Conservation (phyloP, 2,329 filamentous ascomycete species). For the Magnaporthales sp. region DNA sequence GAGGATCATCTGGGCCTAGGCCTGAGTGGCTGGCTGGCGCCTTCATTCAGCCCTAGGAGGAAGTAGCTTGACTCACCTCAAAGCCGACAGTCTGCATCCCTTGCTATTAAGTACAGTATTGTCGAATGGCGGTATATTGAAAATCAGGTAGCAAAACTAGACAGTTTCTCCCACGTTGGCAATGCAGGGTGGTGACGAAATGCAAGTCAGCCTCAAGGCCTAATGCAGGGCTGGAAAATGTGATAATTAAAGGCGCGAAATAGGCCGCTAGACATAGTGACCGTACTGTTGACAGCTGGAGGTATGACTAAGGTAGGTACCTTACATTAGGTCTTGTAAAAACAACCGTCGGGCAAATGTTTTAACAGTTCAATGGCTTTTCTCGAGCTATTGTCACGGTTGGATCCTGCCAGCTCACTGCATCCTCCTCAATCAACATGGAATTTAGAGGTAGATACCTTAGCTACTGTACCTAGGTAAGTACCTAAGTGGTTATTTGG, state of each 20-base stretch:
- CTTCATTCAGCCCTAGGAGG: not conserved
- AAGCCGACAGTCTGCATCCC: not conserved
- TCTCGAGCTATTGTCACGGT: too few relatives aligned
- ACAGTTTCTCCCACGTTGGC: not conserved
- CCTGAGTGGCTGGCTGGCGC: not conserved
- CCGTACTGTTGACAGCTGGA: too few relatives aligned
- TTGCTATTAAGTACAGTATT: not conserved
- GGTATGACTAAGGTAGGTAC: too few relatives aligned
- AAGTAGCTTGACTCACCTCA: not conserved
- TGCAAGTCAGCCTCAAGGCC: not conserved
- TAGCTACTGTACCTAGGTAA: too few relatives aligned
- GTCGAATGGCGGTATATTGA: not conserved
- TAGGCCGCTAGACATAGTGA: too few relatives aligned
- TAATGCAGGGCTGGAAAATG: not conserved
- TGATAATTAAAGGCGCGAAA: not conserved
- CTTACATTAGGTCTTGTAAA: too few relatives aligned
- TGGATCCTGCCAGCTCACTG: too few relatives aligned
- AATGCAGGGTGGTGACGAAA: not conserved
- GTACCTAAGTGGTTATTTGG: too few relatives aligned
- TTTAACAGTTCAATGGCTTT: too few relatives aligned
- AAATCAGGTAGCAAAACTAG: not conserved
- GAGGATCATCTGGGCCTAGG: not conserved
- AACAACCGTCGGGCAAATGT: too few relatives aligned
- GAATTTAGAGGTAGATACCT: too few relatives aligned
- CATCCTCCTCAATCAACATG: too few relatives aligned